phyloP scores from a whole-genome alignment of 1,284 basidiomycete species.

The Marasmius tenuissimus region DNA sequence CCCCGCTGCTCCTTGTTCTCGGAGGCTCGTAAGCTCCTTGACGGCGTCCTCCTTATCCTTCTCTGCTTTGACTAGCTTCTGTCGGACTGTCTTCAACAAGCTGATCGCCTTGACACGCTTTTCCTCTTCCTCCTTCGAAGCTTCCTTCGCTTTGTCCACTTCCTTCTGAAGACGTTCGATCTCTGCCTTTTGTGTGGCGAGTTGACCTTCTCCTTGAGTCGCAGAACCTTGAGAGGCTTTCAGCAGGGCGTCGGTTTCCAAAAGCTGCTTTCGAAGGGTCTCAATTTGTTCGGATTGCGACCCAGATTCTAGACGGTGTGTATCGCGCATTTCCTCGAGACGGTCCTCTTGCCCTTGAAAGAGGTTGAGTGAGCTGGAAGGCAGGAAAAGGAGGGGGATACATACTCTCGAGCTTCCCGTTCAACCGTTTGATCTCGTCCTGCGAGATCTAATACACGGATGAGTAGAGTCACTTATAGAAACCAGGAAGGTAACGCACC shows the following conservation, averaged over 20 bases:
- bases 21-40: slow-evolving; percentile 50
- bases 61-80: slow-evolving; percentile 90
- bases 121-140: slow-evolving; percentile 90
- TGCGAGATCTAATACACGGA: slow-evolving; percentile 51
- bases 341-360: slow-evolving; percentile 79
- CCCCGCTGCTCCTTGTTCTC: slow-evolving; percentile 49
- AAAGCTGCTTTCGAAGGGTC: slow-evolving; percentile 65
- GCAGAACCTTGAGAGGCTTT: slow-evolving; percentile 52
- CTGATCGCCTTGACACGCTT: slow-evolving; percentile 92
- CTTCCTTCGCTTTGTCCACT: slow-evolving; percentile 56
- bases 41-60: slow-evolving; percentile 83
- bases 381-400: slow-evolving; percentile 9
- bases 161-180: slow-evolving; percentile 60
- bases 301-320: slow-evolving; percentile 72
- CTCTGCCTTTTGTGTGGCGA: slow-evolving; percentile 50
- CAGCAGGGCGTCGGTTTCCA: slow-evolving; percentile 68
- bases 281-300: slow-evolving; percentile 78
- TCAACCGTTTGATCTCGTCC: slow-evolving; percentile 74
- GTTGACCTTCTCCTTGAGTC: slow-evolving; percentile 45
- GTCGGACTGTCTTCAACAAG: slow-evolving; percentile 87
- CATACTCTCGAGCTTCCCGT: slow-evolving; percentile 71
- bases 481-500: slow-evolving; percentile 38
- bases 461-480: background rate
- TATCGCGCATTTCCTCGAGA: slow-evolving; percentile 81
- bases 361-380: slow-evolving; percentile 7